Evolutionary conservation across 2,329 filamentous ascomycete species (phyloP).

Genomic region (Davidsoniella neocaledoniae): DNA sequence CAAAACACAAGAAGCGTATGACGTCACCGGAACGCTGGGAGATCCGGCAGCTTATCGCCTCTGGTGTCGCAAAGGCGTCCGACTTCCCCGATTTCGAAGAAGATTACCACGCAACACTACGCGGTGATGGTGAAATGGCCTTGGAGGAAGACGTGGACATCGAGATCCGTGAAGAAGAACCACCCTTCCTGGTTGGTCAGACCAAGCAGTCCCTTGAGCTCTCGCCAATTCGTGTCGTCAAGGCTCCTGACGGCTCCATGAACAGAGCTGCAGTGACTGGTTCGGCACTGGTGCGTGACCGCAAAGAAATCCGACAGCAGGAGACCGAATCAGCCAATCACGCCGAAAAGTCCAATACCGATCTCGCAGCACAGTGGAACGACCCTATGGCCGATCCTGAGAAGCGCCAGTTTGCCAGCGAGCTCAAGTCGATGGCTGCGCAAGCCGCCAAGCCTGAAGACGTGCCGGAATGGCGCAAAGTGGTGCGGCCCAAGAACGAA

Average conservation of each 20-base stretch:
- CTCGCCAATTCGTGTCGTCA: conserved; percentile 89
- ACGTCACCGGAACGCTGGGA: conserved; percentile 97
- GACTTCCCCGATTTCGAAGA: conserved; percentile 93
- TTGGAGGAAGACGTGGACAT: conserved; percentile 96
- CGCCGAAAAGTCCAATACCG: conserved; percentile 55
- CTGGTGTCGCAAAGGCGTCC: conserved; percentile 78
- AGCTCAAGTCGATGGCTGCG: conserved; percentile 51
- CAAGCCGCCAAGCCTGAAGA: conserved; percentile 44
- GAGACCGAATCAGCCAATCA: conserved; percentile 63
- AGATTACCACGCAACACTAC: conserved; percentile 76
- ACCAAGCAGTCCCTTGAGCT: conserved; percentile 92
- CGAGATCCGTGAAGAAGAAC: conserved; percentile 89
- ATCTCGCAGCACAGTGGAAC: conserved; percentile 83
- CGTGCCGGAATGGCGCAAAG: conserved; percentile 85
- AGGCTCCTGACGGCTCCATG: conserved; percentile 94
- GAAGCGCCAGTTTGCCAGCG: conserved; percentile 74
- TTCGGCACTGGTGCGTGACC: conserved; percentile 72
- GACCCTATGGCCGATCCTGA: conserved; percentile 87
- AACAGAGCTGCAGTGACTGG: conserved; percentile 94
- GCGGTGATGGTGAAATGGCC: conserved; percentile 74
- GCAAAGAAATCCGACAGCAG: conserved; percentile 74
- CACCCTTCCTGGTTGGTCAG: conserved; percentile 86
- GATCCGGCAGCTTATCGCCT: conserved; percentile 89
- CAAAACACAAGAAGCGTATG: conserved; percentile 70
- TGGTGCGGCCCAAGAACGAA: conserved; percentile 61